Base-by-base conservation (phyloP, 2,329 filamentous ascomycete species). In the Colletotrichum tofieldiae region DNA sequence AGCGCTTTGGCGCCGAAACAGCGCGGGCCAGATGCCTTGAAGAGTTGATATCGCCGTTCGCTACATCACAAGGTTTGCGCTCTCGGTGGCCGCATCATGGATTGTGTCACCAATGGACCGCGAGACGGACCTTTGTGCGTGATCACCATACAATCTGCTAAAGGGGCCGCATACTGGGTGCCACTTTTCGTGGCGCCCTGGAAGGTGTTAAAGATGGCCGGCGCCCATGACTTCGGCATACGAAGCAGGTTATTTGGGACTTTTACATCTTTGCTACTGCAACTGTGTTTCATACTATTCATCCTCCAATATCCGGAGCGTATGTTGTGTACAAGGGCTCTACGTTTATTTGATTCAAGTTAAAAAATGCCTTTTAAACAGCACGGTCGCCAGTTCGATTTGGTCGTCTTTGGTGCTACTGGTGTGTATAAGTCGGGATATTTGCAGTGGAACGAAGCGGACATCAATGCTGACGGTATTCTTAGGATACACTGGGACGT, bases 401-500 rank as follows among this genome's bases (percentile, higher is more conserved):
- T 91, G 20, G 84, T 91, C 49, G 81, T 91, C 39, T 86, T 89
- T 72, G 89, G 89, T 58, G 89, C 89, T 23, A 88, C 88, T 47
- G 89, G 89, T 89, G 80, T 77, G 80, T 73, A 26, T 41, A 55
- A 61, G 55, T 52, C 23, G 26, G 37, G 18, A 35, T 45, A 23
- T 23, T 41, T 16, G 54, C 56, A 9, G 23, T 71, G 49, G 54
- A 39, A 61, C 51, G 39, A 45, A 39, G 32, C 20, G 5, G 20
- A 16, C 23, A 1, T 29, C 12, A 39, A 32, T n/a, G 45, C 65
- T 64, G 37, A 66, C 32, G 5, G 51, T 32, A 14, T 43, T 18
- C 41, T n/a, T 88, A 79, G 95, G 95, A 37, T 98, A 97, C 82
- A 98, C 95, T 0, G 95, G 95, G 49, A 92, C 90, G 75, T 87